Base-by-base conservation (phyloP, 2,329 filamentous ascomycete species). In the Aspergillus puulaauensis region DNA sequence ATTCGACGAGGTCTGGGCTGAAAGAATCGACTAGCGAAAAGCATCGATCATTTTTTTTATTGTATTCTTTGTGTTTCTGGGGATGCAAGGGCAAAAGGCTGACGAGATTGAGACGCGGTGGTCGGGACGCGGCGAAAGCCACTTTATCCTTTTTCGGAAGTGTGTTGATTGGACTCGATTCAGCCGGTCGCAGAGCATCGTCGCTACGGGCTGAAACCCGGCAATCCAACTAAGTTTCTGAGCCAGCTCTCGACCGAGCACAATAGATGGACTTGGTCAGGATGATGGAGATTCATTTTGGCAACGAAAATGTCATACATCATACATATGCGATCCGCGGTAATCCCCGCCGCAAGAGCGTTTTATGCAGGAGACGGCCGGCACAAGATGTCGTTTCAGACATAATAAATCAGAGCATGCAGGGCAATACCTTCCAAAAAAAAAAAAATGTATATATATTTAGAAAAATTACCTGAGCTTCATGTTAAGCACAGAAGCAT, bases 81-180 rank as follows among this genome's bases (percentile, higher is more conserved):
- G 58, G 48, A 61, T 45, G 65, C 60, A 64, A 68, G 66, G 67
- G 63, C 35, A 48, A 48, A 57, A 37, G 39, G 49, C 52, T 55
- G 57, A 43, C 55, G 50, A 55, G 37, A 39, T 47, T 47, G 52
- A 54, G 52, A 62, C 62, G 64, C 57, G 59, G 41, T 53, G 58
- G 59, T 56, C 60, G 66, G 64, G 56, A 70, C 67, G 23, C 23
- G 19, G 68, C 68, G 69, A 66, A 60, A 66, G 65, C 67, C 70
- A 73, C 71, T 74, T 73, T 74, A 73, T 70, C 71, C 70, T 66
- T 44, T 69, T 72, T 62, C 54, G 68, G 70, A 60, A 72, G 61
- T 71, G 44, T 70, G 69, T 72, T 71, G 66, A 66, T 52, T 51
- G 41, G 50, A 37, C 11, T 50, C 37, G 43, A 39, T n/a, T 35